phyloP scores from a whole-genome alignment of 345 rosid species.

The Cardamine occulta region DNA sequence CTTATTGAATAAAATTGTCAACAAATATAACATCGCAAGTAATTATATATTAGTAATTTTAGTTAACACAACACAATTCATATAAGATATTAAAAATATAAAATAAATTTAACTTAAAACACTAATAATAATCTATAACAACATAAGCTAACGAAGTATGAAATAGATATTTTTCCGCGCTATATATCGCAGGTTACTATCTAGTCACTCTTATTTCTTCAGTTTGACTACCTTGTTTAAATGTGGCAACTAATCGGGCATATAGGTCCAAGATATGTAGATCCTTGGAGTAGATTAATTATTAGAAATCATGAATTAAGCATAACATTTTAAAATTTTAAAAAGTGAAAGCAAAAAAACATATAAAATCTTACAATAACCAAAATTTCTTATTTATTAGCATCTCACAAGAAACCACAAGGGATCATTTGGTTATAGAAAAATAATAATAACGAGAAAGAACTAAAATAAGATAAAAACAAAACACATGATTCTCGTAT shows the following conservation, averaged over 20 bases:
- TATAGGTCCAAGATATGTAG: background rate
- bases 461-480: background rate
- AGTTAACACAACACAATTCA: no score
- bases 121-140: no score
- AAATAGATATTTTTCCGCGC: no score
- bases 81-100: no score
- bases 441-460: background rate
- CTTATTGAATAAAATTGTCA: no score
- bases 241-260: background rate
- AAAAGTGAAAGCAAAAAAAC: background rate
- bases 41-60: no score
- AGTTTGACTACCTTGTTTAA: no score
- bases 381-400: background rate
- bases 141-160: no score
- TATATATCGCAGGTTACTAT: no score
- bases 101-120: no score
- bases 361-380: background rate
- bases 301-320: background rate
- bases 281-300: background rate
- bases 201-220: no score
- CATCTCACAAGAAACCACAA: background rate
- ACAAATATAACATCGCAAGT: no score
- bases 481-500: slow-evolving; percentile 5
- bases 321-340: background rate
- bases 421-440: background rate